A percentile compares a stretch with the other conserved stretches of the same genome.
These are phyloP conservation scores for Rhodotorula sp. DNA, from an alignment of 1,284 basidiomycete species.

Conservation along the genomic window DNA sequence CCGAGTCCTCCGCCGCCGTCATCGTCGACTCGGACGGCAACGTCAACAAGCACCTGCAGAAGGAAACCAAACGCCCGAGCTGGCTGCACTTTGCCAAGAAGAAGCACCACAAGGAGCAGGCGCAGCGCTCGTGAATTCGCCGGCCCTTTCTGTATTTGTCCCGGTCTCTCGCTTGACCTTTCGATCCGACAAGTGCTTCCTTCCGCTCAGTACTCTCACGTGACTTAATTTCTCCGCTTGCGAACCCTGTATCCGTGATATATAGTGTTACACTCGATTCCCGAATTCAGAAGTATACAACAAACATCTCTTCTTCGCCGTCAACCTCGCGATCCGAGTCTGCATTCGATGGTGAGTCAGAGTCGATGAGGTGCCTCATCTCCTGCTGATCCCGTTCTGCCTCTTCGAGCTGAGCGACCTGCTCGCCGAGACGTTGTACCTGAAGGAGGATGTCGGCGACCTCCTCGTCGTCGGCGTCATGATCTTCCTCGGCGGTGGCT, in stretches of 20 bases:
- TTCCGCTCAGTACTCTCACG: too few relatives aligned
- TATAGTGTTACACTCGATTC: not conserved
- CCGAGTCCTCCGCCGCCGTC: not conserved
- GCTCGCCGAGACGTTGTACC: slow-evolving; percentile 1
- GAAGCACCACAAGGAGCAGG: not conserved
- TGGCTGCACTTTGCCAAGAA: not conserved
- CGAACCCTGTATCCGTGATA: not conserved
- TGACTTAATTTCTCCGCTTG: not conserved
- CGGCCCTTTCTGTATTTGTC: too few relatives aligned
- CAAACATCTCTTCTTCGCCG: not conserved
- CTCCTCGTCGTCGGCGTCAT: not conserved
- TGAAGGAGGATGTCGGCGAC: slow-evolving; percentile 8
- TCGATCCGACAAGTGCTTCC: not conserved
- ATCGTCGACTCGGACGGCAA: not conserved
- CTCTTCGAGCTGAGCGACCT: not conserved
- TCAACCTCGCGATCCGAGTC: not conserved
- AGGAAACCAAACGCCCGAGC: not conserved
- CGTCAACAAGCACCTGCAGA: not conserved
- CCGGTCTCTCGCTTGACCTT: too few relatives aligned
- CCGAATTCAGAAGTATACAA: not conserved
- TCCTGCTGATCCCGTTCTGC: slow-evolving; percentile 1
- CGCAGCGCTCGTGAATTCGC: too few relatives aligned
- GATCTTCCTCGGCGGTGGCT: not conserved
- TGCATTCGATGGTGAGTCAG: not conserved
- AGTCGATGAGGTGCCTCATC: not conserved